Evolutionary conservation across 2,329 filamentous ascomycete genomes (phyloP).

Genomic region (Verticillium tricorpus): DNA sequence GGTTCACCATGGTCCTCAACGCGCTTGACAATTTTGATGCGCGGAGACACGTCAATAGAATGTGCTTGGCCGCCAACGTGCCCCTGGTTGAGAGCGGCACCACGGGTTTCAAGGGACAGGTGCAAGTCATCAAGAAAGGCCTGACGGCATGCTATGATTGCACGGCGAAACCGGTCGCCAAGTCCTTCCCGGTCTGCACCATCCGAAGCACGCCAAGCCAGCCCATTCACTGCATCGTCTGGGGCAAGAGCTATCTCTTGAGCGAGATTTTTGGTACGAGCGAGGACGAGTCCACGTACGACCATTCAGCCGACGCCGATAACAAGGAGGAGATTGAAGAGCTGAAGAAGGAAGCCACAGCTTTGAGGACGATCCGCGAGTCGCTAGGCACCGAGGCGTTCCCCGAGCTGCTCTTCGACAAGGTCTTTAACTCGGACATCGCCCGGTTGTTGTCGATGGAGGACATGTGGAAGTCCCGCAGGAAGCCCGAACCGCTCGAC

Average conservation of each 20-base stretch:
- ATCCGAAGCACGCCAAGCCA: constrained; percentile 95
- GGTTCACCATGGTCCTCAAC: constrained; percentile 88
- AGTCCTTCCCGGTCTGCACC: constrained; percentile 93
- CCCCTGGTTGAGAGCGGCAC: constrained; percentile 95
- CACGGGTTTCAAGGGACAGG: constrained; percentile 95
- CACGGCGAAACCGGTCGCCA: constrained; percentile 81
- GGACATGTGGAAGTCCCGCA: constrained; percentile 91
- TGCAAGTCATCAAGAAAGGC: constrained; percentile 92
- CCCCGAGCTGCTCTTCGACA: constrained; percentile 77
- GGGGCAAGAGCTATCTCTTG: constrained; percentile 94
- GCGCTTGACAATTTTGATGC: constrained; percentile 95
- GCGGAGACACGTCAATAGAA: constrained; percentile 89
- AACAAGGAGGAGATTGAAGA: constrained; percentile 87
- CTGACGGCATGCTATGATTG: constrained; percentile 96
- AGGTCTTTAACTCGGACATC: constrained; percentile 86
- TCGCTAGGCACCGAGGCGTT: constrained; percentile 78
- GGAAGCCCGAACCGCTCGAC: constrained; percentile 67
- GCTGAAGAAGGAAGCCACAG: constrained; percentile 76
- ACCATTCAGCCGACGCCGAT: constrained; percentile 74
- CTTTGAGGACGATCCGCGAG: constrained; percentile 75
- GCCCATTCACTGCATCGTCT: constrained; percentile 97
- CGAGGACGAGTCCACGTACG: constrained; percentile 79
- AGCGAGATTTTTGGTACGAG: constrained; percentile 91
- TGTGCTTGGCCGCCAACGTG: constrained; percentile 89
- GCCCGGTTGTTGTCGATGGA: constrained; percentile 78